Evolutionary conservation across 2,329 filamentous ascomycete genomes (phyloP), one percentile per base, ranked within the genome.

Genomic region (Paramyrothecium sp.): DNA sequence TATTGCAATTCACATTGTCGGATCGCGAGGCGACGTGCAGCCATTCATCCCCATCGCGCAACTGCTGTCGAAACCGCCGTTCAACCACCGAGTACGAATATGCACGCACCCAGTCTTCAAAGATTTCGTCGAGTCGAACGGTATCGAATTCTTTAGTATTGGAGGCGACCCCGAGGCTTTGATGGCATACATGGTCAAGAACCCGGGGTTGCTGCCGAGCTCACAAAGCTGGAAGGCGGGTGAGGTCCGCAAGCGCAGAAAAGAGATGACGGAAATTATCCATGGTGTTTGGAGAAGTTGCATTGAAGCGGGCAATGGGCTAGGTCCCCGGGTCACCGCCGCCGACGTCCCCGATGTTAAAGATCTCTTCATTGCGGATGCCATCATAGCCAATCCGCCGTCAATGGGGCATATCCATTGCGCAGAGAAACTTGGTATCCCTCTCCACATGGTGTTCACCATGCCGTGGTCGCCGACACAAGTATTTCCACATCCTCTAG

Each of bases 401-500:
- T 79, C 74, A 2, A 80, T 81, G 68, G 79, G 78, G 0, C 81
- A 83, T 64, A 71, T 83, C 3, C 79, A 81, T 58, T 82, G 79
- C 62, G 80, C 81, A 0, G 72, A 83, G 62, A 75, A 74, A 34
- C 68, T 83, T 12, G 72, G 72, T 0, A 73, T 83, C 10, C 80
- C 81, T 2, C 61, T 83, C 5, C 80, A 83, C 60, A 71, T 83
- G 60, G 76, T 83, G 60, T 80, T 81, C 58, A 83, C 84, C 2
- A 91, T 91, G 87, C 89, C 89, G 0, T 91, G 87, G 82, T 87
- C 86, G 3, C 84, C 87, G 0, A 91, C 89, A 0, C 61, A 60
- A 33, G 54, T 57, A 11, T 70, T 69, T 53, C 64, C 58, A 38
- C 67, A 66, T 56, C 67, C 59, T 8, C 58, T 64, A 53, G 68